Conservation (phyloP, 2,329 filamentous ascomycete genomes). For the Phyllosticta citribraziliensis region DNA sequence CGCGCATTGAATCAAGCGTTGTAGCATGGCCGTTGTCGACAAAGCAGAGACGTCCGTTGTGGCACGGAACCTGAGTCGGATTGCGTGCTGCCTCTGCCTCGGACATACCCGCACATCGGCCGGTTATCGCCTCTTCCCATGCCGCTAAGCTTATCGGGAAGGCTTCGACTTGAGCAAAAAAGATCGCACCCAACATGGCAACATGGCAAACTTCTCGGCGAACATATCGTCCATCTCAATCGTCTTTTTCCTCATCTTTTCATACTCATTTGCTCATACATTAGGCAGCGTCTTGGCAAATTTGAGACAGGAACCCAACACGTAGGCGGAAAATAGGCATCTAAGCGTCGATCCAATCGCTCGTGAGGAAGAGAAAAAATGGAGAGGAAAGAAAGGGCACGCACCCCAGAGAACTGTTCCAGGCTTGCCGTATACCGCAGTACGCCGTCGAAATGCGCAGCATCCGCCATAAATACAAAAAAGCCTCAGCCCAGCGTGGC, state of each 20-base stretch:
- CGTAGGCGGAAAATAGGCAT: conserved; percentile 5
- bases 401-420: background rate
- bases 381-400: background rate
- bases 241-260: background rate
- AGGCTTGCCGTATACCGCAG: background rate
- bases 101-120: background rate
- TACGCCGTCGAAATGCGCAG: conserved; percentile 11
- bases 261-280: background rate
- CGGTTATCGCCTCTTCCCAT: background rate
- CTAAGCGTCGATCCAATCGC: background rate
- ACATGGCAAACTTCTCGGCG: background rate
- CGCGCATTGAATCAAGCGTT: background rate
- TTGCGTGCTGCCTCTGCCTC: background rate
- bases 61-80: background rate
- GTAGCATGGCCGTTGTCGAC: background rate
- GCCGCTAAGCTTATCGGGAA: background rate
- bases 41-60: background rate
- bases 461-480: conserved; percentile 7
- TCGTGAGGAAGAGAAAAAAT: background rate
- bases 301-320: background rate
- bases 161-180: background rate
- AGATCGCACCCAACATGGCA: background rate
- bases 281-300: background rate
- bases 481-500: background rate
- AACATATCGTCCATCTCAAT: background rate